Conservation (phyloP, 768 basidiomycete genomes). For the Sarcomyxa edulis region DNA sequence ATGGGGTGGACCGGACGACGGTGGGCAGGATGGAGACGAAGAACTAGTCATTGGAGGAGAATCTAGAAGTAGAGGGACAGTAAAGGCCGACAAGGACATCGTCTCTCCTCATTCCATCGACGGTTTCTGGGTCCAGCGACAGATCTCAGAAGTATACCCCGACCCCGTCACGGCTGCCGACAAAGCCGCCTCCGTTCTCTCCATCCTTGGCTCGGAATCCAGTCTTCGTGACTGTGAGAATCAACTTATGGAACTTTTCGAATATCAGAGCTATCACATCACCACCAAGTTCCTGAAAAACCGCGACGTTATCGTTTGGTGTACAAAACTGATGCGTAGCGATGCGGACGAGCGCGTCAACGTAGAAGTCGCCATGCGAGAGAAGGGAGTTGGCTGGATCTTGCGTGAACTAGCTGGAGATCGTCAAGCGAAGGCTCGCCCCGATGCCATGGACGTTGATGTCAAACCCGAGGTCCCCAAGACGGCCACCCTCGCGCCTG, state of each 20-base stretch:
- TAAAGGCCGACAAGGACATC: constrained; percentile 66
- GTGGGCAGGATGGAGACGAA: constrained; percentile 46
- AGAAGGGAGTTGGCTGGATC: constrained; percentile 97
- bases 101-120: constrained; percentile 91
- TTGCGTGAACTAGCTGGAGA: constrained; percentile 83
- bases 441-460: constrained; percentile 80
- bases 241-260: constrained; percentile 93
- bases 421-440: constrained; percentile 50
- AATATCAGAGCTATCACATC: constrained; percentile 87
- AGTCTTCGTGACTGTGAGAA: constrained; percentile 92
- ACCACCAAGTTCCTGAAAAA: constrained; percentile 91
- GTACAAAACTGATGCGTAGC: constrained; percentile 89
- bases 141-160: constrained; percentile 85
- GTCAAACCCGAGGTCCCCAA: constrained; percentile 59
- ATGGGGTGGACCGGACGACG: constrained; percentile 36
- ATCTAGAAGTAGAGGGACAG: constrained; percentile 42
- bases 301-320: constrained; percentile 96
- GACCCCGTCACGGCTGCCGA: constrained; percentile 94
- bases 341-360: constrained; percentile 87
- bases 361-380: constrained; percentile 96
- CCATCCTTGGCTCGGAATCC: constrained; percentile 82
- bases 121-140: constrained; percentile 97
- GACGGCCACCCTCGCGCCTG: constrained; percentile 83
- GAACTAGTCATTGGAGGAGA: constrained; percentile 78
- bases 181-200: constrained; percentile 81